Evolutionary conservation across 2,329 filamentous ascomycete species (phyloP), one percentile per base, ranked within the genome.

Genomic region (Talaromyces amestolkiae): DNA sequence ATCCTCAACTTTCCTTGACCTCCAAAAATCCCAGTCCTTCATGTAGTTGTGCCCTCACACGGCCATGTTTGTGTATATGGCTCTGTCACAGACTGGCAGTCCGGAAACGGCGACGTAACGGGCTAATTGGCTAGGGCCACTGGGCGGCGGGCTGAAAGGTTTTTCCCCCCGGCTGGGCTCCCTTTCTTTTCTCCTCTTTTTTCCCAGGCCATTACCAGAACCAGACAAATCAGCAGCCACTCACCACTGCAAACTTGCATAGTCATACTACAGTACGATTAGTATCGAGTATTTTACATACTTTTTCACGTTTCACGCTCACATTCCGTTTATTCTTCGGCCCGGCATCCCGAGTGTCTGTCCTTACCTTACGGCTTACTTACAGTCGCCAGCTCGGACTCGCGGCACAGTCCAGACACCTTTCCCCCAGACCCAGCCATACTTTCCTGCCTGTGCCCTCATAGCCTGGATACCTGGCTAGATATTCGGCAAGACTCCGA

Each of bases 371-470:
- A 3, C 5, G 27, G 9, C 56, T 13, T 33, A 17, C 19, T 58
- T 6, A 53, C 15, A 37, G 27, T 51, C 22, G 15, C 22, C 49
- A 33, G 58, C 35, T 47, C 65, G 35, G 59, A 53, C 56, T 59
- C 65, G 49, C 58, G 58, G 61, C 65, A 62, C 54, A 56, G 41
- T 31, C 43, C 65, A 49, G 58, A 35, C 53, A 56, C 53, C 33
- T 43, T 54, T 54, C 37, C 53, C 47, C 63, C 58, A 66, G 65
- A 66, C 65, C 61, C 65, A 66, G 63, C 63, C 65, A 63, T 51
- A 37, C 58, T 66, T 47, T 22, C 53, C n/a, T 56, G 33, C 61
- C 60, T 49, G 58, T 63, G 53, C 60, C 53, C 53, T 33, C 33
- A 56, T 56, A 56, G 53, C 53, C 51, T 56, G 33, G 19, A 56